phyloP scores from a whole-genome alignment of 768 basidiomycete genomes.

The Tephrocybe rancida region DNA sequence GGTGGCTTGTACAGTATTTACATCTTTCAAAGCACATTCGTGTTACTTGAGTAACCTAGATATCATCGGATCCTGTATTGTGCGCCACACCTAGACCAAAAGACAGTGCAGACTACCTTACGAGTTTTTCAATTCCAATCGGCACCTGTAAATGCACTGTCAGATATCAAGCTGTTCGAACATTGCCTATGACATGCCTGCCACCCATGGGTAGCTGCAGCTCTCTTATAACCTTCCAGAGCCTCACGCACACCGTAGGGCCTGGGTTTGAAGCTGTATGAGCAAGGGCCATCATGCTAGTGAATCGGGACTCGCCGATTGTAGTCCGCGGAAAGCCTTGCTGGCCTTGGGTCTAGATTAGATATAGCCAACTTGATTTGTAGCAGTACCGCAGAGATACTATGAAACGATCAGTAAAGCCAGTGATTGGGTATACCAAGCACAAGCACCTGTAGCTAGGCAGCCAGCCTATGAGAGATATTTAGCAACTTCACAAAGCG shows the following conservation, averaged over 20 bases:
- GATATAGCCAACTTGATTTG: conserved; percentile 75
- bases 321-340: conserved; percentile 57
- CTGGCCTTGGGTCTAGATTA: conserved; percentile 64
- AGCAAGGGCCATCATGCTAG: not conserved
- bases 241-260: conserved; percentile 60
- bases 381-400: conserved; percentile 53
- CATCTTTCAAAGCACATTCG: too few relatives aligned
- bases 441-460: conserved; percentile 59
- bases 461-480: conserved; percentile 52
- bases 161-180: not conserved
- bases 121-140: conserved; percentile 5
- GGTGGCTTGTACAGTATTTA: too few relatives aligned
- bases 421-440: not conserved
- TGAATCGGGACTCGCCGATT: conserved; percentile 33
- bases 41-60: too few relatives aligned
- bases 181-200: conserved; percentile 35
- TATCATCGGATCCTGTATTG: too few relatives aligned
- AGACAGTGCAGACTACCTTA: not conserved
- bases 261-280: conserved; percentile 20
- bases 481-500: not conserved
- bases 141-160: conserved; percentile 1
- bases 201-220: conserved; percentile 68
- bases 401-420: conserved; percentile 12
- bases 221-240: conserved; percentile 63
- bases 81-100: too few relatives aligned